phyloP scores from a whole-genome alignment of 1,284 basidiomycete species.

The Vanrija sp. region DNA sequence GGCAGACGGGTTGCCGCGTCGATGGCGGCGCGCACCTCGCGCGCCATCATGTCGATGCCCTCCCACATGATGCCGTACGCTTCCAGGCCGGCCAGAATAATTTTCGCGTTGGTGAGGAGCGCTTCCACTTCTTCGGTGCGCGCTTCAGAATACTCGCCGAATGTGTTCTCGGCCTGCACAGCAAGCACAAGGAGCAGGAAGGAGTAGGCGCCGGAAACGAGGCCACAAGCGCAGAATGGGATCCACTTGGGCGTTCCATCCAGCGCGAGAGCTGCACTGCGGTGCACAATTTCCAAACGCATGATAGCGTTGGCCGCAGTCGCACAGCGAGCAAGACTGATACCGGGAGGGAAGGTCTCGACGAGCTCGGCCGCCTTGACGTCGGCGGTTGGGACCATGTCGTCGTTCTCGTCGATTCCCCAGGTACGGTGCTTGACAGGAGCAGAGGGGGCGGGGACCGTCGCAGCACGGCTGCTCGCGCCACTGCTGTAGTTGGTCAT shows the following conservation, averaged over 20 bases:
- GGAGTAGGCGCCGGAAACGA: constrained; percentile 47
- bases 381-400: constrained; percentile 9
- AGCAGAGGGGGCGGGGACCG: background rate
- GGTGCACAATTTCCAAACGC: constrained; percentile 47
- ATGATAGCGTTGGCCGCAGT: constrained; percentile 50
- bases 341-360: constrained; percentile 47
- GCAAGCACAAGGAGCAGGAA: constrained; percentile 49
- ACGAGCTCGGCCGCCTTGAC: constrained; percentile 7
- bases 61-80: constrained; percentile 51
- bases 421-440: constrained; percentile 38
- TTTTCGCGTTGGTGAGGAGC: constrained; percentile 48
- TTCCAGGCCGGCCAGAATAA: constrained; percentile 48
- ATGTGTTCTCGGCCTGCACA: constrained; percentile 43
- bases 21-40: constrained; percentile 32
- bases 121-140: constrained; percentile 42
- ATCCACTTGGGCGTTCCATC: constrained; percentile 45
- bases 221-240: constrained; percentile 50
- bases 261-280: constrained; percentile 45
- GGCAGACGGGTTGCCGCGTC: constrained; percentile 13
- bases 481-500: background rate
- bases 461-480: background rate
- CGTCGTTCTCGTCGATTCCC: constrained; percentile 43
- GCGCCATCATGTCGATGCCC: constrained; percentile 48
- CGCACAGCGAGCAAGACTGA: constrained; percentile 45
- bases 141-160: constrained; percentile 24